Evolutionary conservation across 108 stramenopile genomes (phyloP).

Genomic region (Cyclostephanos tholiformis): DNA sequence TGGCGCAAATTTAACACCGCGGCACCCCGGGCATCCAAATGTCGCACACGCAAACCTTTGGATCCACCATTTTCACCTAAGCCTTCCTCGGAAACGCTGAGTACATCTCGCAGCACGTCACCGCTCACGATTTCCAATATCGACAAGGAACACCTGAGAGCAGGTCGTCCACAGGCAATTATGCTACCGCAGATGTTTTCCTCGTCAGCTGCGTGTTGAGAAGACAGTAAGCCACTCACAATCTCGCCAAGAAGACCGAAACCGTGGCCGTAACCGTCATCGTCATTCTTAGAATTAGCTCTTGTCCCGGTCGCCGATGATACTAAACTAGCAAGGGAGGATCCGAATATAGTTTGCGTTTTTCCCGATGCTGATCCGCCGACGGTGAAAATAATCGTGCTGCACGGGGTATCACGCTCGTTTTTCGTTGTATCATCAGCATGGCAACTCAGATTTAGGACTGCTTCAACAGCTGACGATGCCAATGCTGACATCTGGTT

Average conservation of each 20-base stretch:
- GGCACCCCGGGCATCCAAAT: conserved; percentile 47
- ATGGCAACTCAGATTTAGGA: neutral
- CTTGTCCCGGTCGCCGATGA: neutral
- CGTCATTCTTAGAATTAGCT: neutral
- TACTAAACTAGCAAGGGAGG: conserved; percentile 14
- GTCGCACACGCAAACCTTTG: conserved; percentile 23
- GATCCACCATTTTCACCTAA: conserved; percentile 29
- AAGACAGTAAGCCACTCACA: conserved; percentile 13
- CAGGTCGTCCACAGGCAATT: neutral
- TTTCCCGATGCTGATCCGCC: conserved; percentile 39
- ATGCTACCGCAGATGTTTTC: neutral
- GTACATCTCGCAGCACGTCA: conserved; percentile 55
- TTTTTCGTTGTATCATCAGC: neutral
- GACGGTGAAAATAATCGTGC: conserved; percentile 31
- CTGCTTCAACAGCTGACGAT: conserved; percentile 25
- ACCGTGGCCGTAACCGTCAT: neutral
- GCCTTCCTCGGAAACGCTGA: conserved; percentile 23
- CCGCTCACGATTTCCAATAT: conserved; percentile 63
- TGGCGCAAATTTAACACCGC: conserved; percentile 58
- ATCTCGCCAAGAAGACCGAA: conserved; percentile 33
- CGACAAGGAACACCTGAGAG: conserved; percentile 19
- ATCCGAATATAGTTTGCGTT: conserved; percentile 34
- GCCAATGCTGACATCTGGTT: conserved; percentile 35
- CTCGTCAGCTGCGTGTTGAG: neutral
- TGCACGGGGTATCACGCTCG: conserved; percentile 5